Evolutionary conservation across 1,139 yeast species (phyloP).

Genomic region (Suhomyces chickasaworum): DNA sequence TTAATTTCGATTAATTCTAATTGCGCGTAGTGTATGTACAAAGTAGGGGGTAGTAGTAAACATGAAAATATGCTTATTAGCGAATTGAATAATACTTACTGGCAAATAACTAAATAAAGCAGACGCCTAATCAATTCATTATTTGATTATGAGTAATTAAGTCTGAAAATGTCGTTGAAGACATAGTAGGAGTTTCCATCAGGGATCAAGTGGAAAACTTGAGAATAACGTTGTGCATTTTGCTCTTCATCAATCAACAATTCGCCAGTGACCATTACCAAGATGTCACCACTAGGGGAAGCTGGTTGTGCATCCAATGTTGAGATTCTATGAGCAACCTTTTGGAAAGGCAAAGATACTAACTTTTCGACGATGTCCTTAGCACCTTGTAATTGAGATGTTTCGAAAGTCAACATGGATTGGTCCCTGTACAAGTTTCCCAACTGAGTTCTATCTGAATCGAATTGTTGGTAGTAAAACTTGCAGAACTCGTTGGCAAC

Average conservation of each 20-base stretch:
- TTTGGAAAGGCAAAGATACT: slow-evolving; percentile 82
- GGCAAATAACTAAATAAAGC: slow-evolving; percentile 1
- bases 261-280: slow-evolving; percentile 98
- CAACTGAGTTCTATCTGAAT: slow-evolving; percentile 86
- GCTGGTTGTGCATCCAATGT: slow-evolving; percentile 99
- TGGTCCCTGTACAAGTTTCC: slow-evolving; percentile 95
- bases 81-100: neutral
- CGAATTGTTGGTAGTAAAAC: slow-evolving; percentile 95
- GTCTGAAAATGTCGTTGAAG: slow-evolving; percentile 94
- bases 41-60: neutral
- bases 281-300: slow-evolving; percentile 87
- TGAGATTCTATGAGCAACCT: slow-evolving; percentile 89
- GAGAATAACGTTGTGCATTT: slow-evolving; percentile 94
- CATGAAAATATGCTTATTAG: neutral
- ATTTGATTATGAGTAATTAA: slow-evolving; percentile 59
- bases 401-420: slow-evolving; percentile 97
- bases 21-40: slow-evolving; percentile 1
- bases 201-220: slow-evolving; percentile 94
- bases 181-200: slow-evolving; percentile 91
- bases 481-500: slow-evolving; percentile 82
- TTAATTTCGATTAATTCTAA: neutral
- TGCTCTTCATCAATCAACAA: slow-evolving; percentile 90
- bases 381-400: slow-evolving; percentile 92
- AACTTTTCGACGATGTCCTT: slow-evolving; percentile 90
- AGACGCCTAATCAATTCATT: neutral